These are phyloP conservation scores for Tetradesmus lagerheimii DNA, from an alignment of 139 green algal genomes.

Conservation along the genomic window DNA sequence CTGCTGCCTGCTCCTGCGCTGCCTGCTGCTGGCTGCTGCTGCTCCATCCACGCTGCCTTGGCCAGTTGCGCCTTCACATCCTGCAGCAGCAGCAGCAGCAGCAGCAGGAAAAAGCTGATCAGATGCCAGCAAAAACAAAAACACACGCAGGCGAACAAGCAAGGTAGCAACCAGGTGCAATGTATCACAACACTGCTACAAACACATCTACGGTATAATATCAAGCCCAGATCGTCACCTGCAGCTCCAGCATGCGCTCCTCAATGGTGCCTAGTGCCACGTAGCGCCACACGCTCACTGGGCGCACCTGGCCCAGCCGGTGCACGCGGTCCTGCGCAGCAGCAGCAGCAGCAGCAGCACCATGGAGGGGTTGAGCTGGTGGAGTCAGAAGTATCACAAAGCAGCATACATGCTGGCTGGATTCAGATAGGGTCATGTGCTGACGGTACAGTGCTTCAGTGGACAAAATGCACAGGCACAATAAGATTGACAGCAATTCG, in stretches of 20 bases:
- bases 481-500: too few relatives aligned
- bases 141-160: too few relatives aligned
- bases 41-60: constrained; percentile 44
- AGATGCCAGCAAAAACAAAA: too few relatives aligned
- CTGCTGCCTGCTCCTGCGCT: constrained; percentile 46
- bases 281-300: constrained; percentile 71
- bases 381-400: neutral
- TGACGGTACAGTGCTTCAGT: too few relatives aligned
- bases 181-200: neutral
- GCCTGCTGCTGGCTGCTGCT: constrained; percentile 66
- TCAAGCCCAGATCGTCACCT: constrained; percentile 50
- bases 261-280: constrained; percentile 74
- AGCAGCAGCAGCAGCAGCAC: neutral
- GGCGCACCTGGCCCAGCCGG: constrained; percentile 71
- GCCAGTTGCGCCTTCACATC: constrained; percentile 5
- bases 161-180: too few relatives aligned
- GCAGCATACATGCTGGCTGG: neutral
- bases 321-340: constrained; percentile 73
- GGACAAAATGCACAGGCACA: too few relatives aligned
- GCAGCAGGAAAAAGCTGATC: too few relatives aligned
- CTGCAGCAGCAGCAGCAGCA: constrained; percentile 24
- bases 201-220: neutral
- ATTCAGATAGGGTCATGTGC: neutral
- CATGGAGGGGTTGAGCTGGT: neutral
- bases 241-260: constrained; percentile 86